Evolutionary conservation across 257 asterid species (phyloP).

Genomic region (Penstemon newberryi): DNA sequence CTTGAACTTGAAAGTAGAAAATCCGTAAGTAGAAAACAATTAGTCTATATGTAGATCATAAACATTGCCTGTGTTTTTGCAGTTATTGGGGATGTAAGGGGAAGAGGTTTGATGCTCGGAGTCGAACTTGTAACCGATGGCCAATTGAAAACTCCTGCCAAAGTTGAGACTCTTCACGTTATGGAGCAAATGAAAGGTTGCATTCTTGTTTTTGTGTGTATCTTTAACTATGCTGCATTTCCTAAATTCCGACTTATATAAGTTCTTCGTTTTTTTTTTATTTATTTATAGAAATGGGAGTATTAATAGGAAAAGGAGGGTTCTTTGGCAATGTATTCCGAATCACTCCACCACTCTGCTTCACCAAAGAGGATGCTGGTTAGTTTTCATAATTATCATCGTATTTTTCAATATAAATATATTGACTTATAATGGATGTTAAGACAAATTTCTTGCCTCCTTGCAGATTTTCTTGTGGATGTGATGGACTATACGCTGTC

Average conservation of each 20-base stretch:
- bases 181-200: conserved; percentile 88
- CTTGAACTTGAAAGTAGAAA: not conserved
- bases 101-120: conserved; percentile 91
- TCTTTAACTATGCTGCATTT: too few relatives aligned
- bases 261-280: not conserved
- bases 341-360: conserved; percentile 95
- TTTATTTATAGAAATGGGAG: conserved; percentile 67
- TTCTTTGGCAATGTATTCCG: conserved; percentile 84
- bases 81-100: conserved; percentile 94
- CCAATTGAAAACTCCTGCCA: conserved; percentile 75
- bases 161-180: conserved; percentile 60
- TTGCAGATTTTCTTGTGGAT: conserved; percentile 60
- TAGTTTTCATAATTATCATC: conserved; percentile 12
- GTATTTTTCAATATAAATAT: not conserved
- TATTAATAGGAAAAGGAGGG: conserved; percentile 89
- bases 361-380: conserved; percentile 94
- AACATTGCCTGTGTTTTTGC: conserved; percentile 13
- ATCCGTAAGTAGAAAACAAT: not conserved
- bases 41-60: not conserved
- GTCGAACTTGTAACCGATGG: conserved; percentile 87
- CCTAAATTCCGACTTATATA: too few relatives aligned
- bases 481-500: conserved; percentile 56
- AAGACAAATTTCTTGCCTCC: not conserved
- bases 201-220: conserved; percentile 6
- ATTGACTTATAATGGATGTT: too few relatives aligned